Evolutionary conservation across 768 basidiomycete genomes (phyloP).

Genomic region (Xanthoconium purpureum): DNA sequence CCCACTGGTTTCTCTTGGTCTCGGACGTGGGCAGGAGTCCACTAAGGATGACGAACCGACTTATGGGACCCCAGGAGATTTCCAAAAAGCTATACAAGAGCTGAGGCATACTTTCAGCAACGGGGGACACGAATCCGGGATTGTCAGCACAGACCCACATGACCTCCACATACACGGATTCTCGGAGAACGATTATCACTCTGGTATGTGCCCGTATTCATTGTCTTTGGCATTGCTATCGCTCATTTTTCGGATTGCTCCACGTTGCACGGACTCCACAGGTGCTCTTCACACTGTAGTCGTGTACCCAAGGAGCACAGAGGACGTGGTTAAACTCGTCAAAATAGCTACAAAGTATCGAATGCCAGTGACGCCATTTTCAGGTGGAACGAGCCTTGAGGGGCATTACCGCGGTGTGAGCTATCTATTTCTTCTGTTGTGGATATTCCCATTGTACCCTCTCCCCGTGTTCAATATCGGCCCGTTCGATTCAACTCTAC

Average conservation of each 20-base stretch:
- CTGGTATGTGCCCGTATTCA: conserved; percentile 35
- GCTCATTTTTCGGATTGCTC: background rate
- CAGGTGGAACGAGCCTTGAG: conserved; percentile 80
- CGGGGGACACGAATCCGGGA: background rate
- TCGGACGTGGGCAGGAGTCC: background rate
- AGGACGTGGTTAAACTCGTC: conserved; percentile 79
- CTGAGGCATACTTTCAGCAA: conserved; percentile 38
- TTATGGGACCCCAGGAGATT: conserved; percentile 55
- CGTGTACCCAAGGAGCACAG: conserved; percentile 64
- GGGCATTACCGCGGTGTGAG: conserved; percentile 69
- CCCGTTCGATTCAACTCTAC: background rate
- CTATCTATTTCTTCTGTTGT: conserved; percentile 2
- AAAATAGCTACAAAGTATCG: conserved; percentile 69
- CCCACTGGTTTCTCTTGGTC: conserved; percentile 4
- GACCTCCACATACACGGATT: conserved; percentile 54
- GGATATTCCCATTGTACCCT: background rate
- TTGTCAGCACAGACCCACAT: conserved; percentile 50
- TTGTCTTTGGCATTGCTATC: background rate
- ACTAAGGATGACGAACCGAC: conserved; percentile 18
- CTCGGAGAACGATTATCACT: conserved; percentile 49
- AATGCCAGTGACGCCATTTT: conserved; percentile 77
- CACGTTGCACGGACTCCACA: conserved; percentile 11
- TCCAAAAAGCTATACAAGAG: conserved; percentile 50
- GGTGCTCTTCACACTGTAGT: conserved; percentile 54
- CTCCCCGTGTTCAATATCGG: background rate